Evolutionary conservation across 164 flowering plant genomes (phyloP), one percentile per base, ranked within the genome.

Genomic region (Protea cynaroides): DNA sequence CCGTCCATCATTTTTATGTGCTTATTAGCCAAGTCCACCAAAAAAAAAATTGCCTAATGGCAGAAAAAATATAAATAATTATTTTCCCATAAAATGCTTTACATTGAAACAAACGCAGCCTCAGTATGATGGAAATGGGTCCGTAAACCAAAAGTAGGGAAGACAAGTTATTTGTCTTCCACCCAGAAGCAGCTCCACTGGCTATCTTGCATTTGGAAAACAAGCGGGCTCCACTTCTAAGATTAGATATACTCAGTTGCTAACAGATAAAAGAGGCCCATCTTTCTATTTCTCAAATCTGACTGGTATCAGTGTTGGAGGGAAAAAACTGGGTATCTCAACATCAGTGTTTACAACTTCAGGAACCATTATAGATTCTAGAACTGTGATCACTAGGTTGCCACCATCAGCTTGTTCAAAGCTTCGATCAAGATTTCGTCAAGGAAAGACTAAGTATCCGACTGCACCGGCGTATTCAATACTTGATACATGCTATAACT

Each of bases 291-390:
- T 60, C 53, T 38, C 69, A 11, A 38, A 53, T 21, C 46, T 73
- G 57, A 29, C 25, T 4, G 67, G 70, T 4, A 69, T 73, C 13
- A 56, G 53, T 0, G 61, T 73, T 8, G 72, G 50, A 0, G 60
- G 68, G 1, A 25, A 25, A 9, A 25, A 14, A 9, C 11, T 64
- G 15, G 4, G 40, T 0, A 70, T 64, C 22, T 13, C 57, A 2
- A 8, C n/a, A 0, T 29, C 72, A 0, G 34, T 49, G 13, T n/a
- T n/a, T n/a, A n/a, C n/a, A n/a, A n/a, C n/a, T n/a, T n/a, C n/a
- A n/a, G n/a, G n/a, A n/a, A n/a, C 76, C 5, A 58, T 74, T 23
- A 64, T 78, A 19, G 88, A 86, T 56, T 82, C 90, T 0, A 84
- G 87, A 7, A 80, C 85, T 3, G 79, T 75, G 49, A 72, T 83